Base-by-base conservation (phyloP, 2,329 filamentous ascomycete genomes). In the Hymenoscyphus repandus region DNA sequence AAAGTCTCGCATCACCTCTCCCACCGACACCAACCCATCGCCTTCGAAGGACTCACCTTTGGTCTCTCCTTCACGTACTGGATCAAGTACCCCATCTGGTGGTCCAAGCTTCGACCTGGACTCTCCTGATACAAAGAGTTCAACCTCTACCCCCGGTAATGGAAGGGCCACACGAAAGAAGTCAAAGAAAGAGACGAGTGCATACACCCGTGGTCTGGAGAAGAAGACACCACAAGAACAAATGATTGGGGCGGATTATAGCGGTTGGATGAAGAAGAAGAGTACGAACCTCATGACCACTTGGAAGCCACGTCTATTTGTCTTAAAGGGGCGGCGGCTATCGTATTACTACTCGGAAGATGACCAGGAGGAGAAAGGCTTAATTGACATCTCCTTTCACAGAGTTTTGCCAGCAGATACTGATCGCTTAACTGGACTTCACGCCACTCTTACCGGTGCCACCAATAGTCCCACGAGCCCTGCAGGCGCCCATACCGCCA, bases 181-280 rank as follows among this genome's bases (percentile, higher is more conserved):
- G 70, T 82, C 83, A 46, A 99, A 99, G 73, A 95, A 97, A 67
- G 85, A 90, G 51, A 99, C 93, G 0, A 96, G 91, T 63, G 93
- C 93, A 1, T 99, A 97, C 69, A 88, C 85, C 15, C 85, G 88
- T 30, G 93, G 93, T 0, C 72, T 97, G 37, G 79, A 88, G 60
- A 90, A 91, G 69, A 86, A 92, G 53, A 73, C 80, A 0, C 93
- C 93, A 0, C 76, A 83, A 49, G 89, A 96, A 65, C 90, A 92
- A 54, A 93, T 96, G 69, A 74, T 83, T 55, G 83, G 82, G 54
- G 92, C 90, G 49, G 92, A 99, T 65, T 97, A 96, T 68, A 92
- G 86, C 63, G 93, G 93, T 1, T 99, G 93, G 93, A 99, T 99
- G 93, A 97, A 93, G 76, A 99, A 99, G 78, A 91, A 95, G 70